Conservation (phyloP, 208 protist genomes). For the Leishmania major region DNA sequence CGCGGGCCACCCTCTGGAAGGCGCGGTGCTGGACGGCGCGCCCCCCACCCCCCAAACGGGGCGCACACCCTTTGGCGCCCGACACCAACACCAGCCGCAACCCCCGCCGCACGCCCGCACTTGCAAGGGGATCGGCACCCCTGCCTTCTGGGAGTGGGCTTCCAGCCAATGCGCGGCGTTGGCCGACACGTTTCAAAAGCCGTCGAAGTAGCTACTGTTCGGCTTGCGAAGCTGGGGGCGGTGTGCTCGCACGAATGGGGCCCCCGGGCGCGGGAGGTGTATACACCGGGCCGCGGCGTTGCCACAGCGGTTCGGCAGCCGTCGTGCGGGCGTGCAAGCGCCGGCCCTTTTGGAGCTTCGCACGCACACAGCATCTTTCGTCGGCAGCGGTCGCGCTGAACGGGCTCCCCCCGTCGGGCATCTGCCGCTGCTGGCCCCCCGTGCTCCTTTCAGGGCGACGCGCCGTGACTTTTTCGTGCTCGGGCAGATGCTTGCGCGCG, state of each 20-base stretch:
- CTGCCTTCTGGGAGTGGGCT: background rate
- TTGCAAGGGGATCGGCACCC: background rate
- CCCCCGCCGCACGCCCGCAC: background rate
- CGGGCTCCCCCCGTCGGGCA: no score
- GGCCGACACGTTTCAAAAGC: background rate
- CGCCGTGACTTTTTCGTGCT: no score
- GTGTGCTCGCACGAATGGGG: background rate
- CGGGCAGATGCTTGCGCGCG: no score
- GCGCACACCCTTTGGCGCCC: background rate
- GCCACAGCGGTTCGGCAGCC: no score
- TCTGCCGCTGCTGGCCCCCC: no score
- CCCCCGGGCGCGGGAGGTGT: background rate
- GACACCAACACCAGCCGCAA: background rate
- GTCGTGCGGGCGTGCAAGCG: no score
- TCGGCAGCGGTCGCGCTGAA: no score
- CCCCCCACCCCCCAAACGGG: no score
- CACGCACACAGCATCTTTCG: no score
- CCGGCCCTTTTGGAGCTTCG: no score
- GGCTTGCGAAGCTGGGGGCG: background rate
- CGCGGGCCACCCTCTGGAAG: background rate
- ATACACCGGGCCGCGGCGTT: no score
- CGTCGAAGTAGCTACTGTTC: background rate
- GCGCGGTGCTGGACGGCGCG: background rate
- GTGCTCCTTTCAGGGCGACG: no score
- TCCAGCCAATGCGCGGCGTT: background rate